These are phyloP conservation scores for Volvox africanus DNA, from an alignment of 139 green algal species.

Conservation along the genomic window DNA sequence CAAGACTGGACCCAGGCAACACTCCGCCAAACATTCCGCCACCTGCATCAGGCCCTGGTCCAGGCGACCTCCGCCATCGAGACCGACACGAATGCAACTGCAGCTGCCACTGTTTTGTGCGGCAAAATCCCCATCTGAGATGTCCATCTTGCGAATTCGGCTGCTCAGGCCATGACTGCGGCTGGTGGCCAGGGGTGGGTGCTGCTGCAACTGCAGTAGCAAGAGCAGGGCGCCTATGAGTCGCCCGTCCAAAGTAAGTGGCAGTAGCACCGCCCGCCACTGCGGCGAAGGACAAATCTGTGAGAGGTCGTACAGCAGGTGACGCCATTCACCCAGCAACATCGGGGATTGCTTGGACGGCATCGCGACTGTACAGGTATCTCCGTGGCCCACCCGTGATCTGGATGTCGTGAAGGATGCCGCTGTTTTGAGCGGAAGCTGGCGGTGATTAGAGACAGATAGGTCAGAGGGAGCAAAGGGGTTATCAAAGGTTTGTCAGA, in stretches of 20 bases:
- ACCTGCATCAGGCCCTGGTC: background rate
- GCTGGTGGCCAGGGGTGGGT: background rate
- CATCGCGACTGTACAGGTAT: background rate
- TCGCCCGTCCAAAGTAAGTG: background rate
- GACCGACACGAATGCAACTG: background rate
- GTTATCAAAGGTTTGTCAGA: no score
- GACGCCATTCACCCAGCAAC: background rate
- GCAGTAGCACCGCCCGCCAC: background rate
- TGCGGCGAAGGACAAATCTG: background rate
- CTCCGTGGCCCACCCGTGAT: no score
- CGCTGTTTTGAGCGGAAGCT: background rate
- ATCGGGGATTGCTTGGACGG: background rate
- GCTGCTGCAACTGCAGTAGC: background rate
- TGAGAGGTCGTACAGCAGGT: background rate
- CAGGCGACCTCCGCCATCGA: background rate
- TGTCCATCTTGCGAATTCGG: no score
- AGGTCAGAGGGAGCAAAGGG: background rate
- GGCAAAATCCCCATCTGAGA: no score
- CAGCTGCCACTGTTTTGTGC: background rate
- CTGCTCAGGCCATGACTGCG: background rate
- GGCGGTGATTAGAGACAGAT: no score
- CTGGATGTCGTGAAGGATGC: no score
- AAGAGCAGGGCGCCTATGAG: background rate
- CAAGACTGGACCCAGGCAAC: background rate
- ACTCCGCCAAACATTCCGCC: slow-evolving; percentile 12